Conservation (phyloP, 2,329 filamentous ascomycete species). For the Claviceps capensis region DNA sequence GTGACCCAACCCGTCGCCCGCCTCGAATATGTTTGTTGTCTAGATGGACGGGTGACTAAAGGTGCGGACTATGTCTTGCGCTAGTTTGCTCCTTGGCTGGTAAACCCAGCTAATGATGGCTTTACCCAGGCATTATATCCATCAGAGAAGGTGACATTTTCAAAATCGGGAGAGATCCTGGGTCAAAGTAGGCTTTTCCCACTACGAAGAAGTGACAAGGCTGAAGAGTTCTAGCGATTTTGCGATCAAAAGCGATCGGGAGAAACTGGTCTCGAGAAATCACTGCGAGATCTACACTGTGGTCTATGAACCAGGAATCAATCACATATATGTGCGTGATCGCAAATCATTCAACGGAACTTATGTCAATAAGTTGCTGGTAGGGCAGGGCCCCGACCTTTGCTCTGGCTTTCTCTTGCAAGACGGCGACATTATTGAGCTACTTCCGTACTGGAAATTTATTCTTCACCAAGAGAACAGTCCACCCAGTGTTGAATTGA, state of each 20-base stretch:
- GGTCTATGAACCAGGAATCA: slow-evolving; percentile 29
- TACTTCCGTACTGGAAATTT: slow-evolving; percentile 25
- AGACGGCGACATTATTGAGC: slow-evolving; percentile 34
- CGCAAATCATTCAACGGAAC: slow-evolving; percentile 40
- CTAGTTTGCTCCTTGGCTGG: neutral
- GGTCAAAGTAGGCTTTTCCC: slow-evolving; percentile 18
- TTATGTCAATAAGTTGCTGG: slow-evolving; percentile 31
- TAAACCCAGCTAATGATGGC: slow-evolving; percentile 2
- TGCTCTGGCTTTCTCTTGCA: slow-evolving; percentile 33
- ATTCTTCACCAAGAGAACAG: slow-evolving; percentile 17
- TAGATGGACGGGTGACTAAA: slow-evolving; percentile 1
- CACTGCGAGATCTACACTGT: slow-evolving; percentile 44
- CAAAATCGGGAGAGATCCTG: slow-evolving; percentile 22
- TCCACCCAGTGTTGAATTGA: slow-evolving; percentile 12
- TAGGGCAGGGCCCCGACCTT: slow-evolving; percentile 25
- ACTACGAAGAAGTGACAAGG: neutral
- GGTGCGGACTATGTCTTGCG: neutral
- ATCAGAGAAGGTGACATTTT: slow-evolving; percentile 19
- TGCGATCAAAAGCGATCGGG: slow-evolving; percentile 22
- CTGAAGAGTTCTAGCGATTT: slow-evolving; percentile 15
- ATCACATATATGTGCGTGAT: slow-evolving; percentile 42
- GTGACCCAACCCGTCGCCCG: neutral
- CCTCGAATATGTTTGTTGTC: slow-evolving; percentile 3
- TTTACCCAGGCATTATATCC: slow-evolving; percentile 14
- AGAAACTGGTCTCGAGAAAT: slow-evolving; percentile 32